Base-by-base conservation (phyloP, 1,284 basidiomycete genomes). In the Athelia sp. region DNA sequence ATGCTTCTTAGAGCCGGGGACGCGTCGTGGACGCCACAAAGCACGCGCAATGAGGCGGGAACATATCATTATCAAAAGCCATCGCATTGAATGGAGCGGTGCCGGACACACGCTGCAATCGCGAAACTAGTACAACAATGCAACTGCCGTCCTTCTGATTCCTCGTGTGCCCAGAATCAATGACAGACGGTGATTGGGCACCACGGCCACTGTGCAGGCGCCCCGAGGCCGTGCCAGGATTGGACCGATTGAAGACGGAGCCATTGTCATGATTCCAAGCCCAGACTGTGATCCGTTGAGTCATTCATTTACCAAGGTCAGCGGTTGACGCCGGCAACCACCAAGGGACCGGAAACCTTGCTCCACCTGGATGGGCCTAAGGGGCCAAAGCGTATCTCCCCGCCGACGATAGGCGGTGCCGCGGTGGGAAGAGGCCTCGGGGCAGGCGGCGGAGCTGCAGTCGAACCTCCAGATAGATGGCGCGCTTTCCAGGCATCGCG, bases 401-500 rank as follows among this genome's bases (percentile, higher is more conserved):
- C 66, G 36, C 55, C 54, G 17, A 63, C 58, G 2, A 54, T 51
- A 8, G 62, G 54, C 4, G 56, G 51, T 26, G n/a, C n/a, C n/a
- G 11, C 6, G 56, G 61, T 40, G 22, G 51, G 43, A 34, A 52
- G 48, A 4, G 54, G 55, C 26, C 54, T 47, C 9, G 57, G 50
- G 34, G 50, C 45, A 10, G 45, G 51, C 15, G 52, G 54, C 19
- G 44, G 56, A 32, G 52, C 31, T 10, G 47, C 32, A 3, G 51
- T 43, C 44, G 46, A 21, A 18, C 50, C 32, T 34, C 11, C 53
- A 26, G 66, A 67, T 52, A 72, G 75, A 52, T 67, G 73, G 13
- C 83, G 76, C 21, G 69, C 66, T 64, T 90, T 90, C 87, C 87
- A 89, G 2, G 83, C 77, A 45, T 72, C 74, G 35, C 85, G 80